Conservation (phyloP, 768 basidiomycete species). For the Phaeolepiota aurea region DNA sequence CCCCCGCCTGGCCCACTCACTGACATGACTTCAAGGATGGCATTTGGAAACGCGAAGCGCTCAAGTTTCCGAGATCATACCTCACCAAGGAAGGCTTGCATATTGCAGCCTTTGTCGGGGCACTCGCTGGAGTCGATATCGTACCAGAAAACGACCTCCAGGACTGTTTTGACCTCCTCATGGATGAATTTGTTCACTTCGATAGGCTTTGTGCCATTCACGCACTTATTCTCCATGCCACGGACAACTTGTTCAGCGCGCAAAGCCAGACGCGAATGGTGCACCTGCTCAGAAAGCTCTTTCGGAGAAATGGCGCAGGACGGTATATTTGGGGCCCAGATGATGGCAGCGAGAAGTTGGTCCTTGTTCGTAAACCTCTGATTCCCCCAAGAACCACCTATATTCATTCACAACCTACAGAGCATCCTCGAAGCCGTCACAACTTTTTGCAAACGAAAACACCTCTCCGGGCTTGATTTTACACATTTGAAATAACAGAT, state of each 20-base stretch:
- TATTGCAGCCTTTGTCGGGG: background rate
- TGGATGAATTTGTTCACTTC: background rate
- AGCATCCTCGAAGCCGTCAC: too few species aligned
- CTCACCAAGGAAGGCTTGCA: background rate
- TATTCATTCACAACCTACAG: too few species aligned
- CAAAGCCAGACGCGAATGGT: background rate
- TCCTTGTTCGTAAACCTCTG: background rate
- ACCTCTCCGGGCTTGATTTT: too few species aligned
- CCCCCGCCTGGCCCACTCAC: too few species aligned
- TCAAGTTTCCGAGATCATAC: background rate
- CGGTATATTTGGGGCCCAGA: too few species aligned
- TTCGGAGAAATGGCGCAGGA: too few species aligned
- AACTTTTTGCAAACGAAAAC: too few species aligned
- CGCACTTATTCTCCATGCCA: background rate
- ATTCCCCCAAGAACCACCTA: background rate
- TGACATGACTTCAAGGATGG: background rate
- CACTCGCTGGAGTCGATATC: background rate
- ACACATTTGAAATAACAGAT: background rate
- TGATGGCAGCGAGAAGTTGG: too few species aligned
- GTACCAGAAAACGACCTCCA: background rate
- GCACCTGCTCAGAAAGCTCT: too few species aligned
- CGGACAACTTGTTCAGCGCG: background rate
- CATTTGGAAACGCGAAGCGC: background rate
- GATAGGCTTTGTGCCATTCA: background rate
- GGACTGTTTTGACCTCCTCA: background rate